A percentile compares a stretch with the other conserved stretches of the same genome.
phyloP scores from a whole-genome alignment of 495 filamentous ascomycete species.

The Chaetomium cochliodes region DNA sequence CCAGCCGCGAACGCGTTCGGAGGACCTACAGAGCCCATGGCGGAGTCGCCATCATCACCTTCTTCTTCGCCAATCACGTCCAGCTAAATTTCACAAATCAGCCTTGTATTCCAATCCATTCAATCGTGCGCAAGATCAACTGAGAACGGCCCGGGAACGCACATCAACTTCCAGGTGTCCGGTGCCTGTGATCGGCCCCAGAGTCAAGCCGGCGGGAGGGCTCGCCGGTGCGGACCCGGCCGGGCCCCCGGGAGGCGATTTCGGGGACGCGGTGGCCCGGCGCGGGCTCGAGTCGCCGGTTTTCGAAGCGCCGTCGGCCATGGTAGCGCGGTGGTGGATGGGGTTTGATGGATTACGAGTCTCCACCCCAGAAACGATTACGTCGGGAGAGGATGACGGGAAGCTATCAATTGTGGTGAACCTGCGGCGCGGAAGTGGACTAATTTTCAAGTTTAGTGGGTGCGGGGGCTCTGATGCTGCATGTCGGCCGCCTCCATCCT shows the following conservation, averaged over 20 bases:
- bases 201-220: not conserved
- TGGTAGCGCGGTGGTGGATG: not conserved
- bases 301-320: not conserved
- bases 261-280: not conserved
- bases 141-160: not conserved
- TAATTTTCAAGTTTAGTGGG: not conserved
- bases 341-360: not conserved
- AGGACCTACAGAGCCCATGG: not conserved
- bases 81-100: not conserved
- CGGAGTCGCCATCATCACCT: not conserved
- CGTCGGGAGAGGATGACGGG: not conserved
- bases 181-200: not conserved
- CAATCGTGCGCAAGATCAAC: not conserved
- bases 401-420: not conserved
- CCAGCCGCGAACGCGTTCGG: not conserved
- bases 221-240: not conserved
- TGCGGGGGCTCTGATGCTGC: not conserved
- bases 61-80: not conserved
- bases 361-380: not conserved
- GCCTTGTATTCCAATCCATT: not conserved
- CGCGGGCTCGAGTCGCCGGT: not conserved
- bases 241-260: not conserved
- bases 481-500: not conserved
- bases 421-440: not conserved
- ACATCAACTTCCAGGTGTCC: constrained; percentile 4